phyloP scores from a whole-genome alignment of 2,329 filamentous ascomycete species.

The Colletotrichum costaricense region DNA sequence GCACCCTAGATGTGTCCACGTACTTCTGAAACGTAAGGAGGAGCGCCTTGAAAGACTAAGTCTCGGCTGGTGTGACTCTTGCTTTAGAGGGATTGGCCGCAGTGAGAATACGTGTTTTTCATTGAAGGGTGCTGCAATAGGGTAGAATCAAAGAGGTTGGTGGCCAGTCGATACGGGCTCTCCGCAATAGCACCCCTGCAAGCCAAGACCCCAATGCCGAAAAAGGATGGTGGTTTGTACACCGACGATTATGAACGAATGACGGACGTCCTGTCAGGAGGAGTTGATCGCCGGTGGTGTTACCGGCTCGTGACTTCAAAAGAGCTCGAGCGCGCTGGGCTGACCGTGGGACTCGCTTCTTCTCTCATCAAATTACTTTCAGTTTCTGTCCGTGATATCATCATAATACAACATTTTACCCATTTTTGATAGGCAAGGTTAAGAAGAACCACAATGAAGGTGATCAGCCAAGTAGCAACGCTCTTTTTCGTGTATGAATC shows the following conservation, averaged over 20 bases:
- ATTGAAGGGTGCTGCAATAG: neutral
- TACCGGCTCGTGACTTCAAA: neutral
- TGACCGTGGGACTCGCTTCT: neutral
- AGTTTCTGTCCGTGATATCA: neutral
- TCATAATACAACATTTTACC: neutral
- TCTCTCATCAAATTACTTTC: neutral
- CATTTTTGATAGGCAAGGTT: neutral
- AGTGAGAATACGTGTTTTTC: neutral
- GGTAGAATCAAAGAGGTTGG: neutral
- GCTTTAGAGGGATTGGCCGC: neutral
- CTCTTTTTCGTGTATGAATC: neutral
- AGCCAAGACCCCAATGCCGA: constrained; percentile 13
- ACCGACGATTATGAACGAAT: constrained; percentile 10
- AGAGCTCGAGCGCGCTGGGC: neutral
- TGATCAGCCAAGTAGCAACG: neutral
- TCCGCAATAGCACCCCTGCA: constrained; percentile 3
- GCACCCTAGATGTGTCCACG: neutral
- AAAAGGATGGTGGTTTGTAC: constrained; percentile 21
- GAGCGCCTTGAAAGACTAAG: neutral
- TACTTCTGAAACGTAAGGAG: neutral
- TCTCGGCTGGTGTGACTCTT: neutral
- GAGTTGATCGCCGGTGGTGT: neutral
- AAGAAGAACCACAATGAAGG: neutral
- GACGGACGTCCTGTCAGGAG: neutral
- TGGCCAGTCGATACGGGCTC: constrained; percentile 7